phyloP scores from a whole-genome alignment of 2,329 filamentous ascomycete genomes.

The Parastagonospora nodorum region DNA sequence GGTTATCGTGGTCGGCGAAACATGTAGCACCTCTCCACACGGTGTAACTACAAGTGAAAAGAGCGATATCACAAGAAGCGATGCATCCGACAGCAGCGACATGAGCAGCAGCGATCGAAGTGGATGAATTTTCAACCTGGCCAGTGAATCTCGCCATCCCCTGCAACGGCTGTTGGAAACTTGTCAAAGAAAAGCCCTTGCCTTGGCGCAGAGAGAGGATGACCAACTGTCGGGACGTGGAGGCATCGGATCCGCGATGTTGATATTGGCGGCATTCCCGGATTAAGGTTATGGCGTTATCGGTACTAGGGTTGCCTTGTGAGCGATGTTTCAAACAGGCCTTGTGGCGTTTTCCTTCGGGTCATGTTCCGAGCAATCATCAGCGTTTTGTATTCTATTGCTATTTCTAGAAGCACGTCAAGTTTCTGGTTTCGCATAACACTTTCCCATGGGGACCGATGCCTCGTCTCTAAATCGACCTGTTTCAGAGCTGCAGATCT shows the following conservation, averaged over 20 bases:
- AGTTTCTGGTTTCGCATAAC: no score
- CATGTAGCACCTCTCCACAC: conserved; percentile 12
- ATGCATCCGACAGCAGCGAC: conserved; percentile 18
- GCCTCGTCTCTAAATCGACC: no score
- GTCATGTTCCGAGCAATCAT: background rate
- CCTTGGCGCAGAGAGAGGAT: no score
- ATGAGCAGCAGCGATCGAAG: conserved; percentile 15
- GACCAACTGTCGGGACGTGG: no score
- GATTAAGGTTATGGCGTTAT: conserved; percentile 3
- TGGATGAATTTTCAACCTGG: background rate
- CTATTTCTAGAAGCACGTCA: background rate
- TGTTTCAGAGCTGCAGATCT: no score
- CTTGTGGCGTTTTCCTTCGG: background rate
- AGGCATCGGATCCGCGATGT: background rate
- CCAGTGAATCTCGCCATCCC: no score
- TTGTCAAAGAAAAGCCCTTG: no score
- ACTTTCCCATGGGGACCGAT: no score
- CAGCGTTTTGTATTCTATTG: background rate
- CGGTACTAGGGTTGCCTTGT: background rate
- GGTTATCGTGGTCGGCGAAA: conserved; percentile 35
- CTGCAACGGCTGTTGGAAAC: no score
- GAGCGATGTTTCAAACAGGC: background rate
- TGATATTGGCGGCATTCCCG: background rate
- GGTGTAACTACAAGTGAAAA: conserved; percentile 1
- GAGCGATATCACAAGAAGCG: conserved; percentile 4